Evolutionary conservation across 352 stramenopile species (phyloP), one percentile per base, ranked within the genome.

Genomic region (Blastocystis sp.): DNA sequence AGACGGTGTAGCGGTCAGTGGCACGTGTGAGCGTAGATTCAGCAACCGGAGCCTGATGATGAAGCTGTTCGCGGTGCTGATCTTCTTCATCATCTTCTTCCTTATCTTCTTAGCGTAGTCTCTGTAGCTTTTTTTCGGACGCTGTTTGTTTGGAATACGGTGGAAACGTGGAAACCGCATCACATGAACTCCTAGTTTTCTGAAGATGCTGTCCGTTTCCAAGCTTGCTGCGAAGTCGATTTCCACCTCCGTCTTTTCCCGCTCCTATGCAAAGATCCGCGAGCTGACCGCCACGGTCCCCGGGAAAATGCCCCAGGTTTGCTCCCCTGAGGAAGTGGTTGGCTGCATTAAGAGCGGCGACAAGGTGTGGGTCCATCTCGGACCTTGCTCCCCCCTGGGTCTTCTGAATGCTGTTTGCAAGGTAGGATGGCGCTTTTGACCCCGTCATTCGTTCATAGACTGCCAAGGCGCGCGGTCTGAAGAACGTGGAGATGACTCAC

Each of bases 401-500:
- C 41, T 84, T 52, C 17, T 84, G 38, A 84, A 84, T 70, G 21
- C 74, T 66, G 21, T 84, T 7, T 71, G 59, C 11, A 56, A 84
- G n/a, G 74, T 84, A 69, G 2, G 2, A 34, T 0, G 0, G 14
- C 64, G n/a, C 52, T 21, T 64, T 71, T 64, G 78, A 62, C 14
- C 4, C 86, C 2, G 2, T 59, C 23, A 61, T 14, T 66, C 28
- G 28, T 38, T 41, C 17, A 52, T 53, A 62, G 66, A 74, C 53
- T 52, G 76, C 45, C 3, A 56, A 41, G 7, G 66, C 60, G 23
- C 69, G 81, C 38, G 34, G 71, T 64, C 69, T 91, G 48, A 88
- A 89, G 78, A 88, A 87, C 45, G 67, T 90, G n/a, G 62, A 79
- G 48, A 79, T 91, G 40, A 88, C 76, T 52, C 89, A 91, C 59